Evolutionary conservation across 192 early-diverging fungal genomes (phyloP).

Genomic region (Mortierella antarctica): DNA sequence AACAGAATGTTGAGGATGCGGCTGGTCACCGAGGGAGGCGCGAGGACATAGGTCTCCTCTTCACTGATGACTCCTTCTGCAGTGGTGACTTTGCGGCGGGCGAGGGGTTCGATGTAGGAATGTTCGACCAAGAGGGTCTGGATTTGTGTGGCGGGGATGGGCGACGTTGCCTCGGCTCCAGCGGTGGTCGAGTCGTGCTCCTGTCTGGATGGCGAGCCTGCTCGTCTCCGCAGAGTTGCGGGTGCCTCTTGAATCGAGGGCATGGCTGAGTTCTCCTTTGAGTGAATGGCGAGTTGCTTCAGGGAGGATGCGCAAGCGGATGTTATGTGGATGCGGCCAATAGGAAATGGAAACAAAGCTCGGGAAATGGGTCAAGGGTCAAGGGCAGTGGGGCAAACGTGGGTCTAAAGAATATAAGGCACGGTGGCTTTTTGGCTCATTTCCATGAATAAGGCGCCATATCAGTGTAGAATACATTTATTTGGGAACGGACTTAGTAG

Average conservation of each 20-base stretch:
- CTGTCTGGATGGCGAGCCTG: constrained; percentile 4
- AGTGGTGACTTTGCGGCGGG: background rate
- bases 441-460: background rate
- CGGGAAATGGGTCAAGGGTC: too few relatives aligned
- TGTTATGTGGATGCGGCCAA: background rate
- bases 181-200: background rate
- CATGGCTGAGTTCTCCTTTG: background rate
- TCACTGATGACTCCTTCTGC: background rate
- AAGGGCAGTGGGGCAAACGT: too few relatives aligned
- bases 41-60: background rate
- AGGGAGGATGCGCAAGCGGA: background rate
- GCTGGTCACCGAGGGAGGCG: background rate
- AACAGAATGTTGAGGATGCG: constrained; percentile 23
- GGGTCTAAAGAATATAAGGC: background rate
- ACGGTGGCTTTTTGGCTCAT: background rate
- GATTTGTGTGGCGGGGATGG: too few relatives aligned
- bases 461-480: too few relatives aligned
- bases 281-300: background rate
- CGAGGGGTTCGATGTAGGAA: too few relatives aligned
- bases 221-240: constrained; percentile 3
- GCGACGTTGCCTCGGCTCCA: background rate
- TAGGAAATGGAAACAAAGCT: background rate
- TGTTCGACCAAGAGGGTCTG: too few relatives aligned
- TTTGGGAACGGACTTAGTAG: background rate
- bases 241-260: background rate